Conservation (phyloP, 192 early-diverging fungal genomes). For the Rhizophagus prolifer region DNA sequence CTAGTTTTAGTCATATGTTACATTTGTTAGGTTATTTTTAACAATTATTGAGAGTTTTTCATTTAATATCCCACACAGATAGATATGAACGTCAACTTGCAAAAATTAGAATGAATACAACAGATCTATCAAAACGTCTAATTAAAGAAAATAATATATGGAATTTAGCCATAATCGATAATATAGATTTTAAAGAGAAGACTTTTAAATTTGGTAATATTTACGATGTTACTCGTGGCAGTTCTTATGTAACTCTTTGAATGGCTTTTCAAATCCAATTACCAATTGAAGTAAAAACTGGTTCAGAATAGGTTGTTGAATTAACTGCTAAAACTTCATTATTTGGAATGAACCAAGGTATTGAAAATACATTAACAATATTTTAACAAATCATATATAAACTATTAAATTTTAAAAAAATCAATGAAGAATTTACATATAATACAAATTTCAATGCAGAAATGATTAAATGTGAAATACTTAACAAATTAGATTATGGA, state of each 20-base stretch:
- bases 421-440: too few species aligned
- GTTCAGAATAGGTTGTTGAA: background rate
- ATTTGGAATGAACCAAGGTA: background rate
- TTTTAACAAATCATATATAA: too few species aligned
- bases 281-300: background rate
- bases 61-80: conserved; percentile 1
- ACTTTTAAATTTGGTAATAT: too few species aligned
- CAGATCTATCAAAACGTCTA: background rate
- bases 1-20: too few species aligned
- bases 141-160: background rate
- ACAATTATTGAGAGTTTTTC: too few species aligned
- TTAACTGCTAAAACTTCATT: background rate
- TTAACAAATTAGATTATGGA: too few species aligned
- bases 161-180: background rate
- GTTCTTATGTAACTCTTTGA: too few species aligned
- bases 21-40: too few species aligned
- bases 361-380: too few species aligned
- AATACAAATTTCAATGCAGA: background rate
- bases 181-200: background rate
- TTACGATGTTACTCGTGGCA: too few species aligned
- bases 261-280: background rate
- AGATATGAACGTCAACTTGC: background rate
- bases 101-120: background rate
- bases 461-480: background rate
- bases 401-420: too few species aligned